These are phyloP conservation scores for Blastobotrys illinoisensis DNA, from an alignment of 1,139 yeast species.

Conservation along the genomic window DNA sequence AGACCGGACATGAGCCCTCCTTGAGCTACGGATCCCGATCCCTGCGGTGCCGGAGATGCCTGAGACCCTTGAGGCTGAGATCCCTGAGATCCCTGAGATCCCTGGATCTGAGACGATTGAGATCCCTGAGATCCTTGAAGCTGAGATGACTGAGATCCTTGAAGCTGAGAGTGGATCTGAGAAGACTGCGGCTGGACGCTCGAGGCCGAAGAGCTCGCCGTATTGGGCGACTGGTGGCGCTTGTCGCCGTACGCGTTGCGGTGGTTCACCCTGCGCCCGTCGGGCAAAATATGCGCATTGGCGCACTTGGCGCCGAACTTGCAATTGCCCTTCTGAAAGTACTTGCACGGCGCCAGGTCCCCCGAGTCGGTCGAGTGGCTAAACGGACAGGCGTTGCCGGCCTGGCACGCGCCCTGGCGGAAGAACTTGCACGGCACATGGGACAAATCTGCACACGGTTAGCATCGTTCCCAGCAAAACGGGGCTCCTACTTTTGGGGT, in stretches of 20 bases:
- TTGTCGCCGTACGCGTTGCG: slow-evolving; percentile 27
- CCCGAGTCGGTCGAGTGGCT: slow-evolving; percentile 68
- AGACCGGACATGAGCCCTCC: background rate
- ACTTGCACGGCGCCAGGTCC: slow-evolving; percentile 80
- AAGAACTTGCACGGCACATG: slow-evolving; percentile 96
- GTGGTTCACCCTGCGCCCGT: slow-evolving; percentile 74
- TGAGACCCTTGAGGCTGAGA: no score
- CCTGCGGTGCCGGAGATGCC: background rate
- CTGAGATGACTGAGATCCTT: no score
- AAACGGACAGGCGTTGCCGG: slow-evolving; percentile 88
- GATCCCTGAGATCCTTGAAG: no score
- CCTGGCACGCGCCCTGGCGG: slow-evolving; percentile 89
- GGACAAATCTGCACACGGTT: slow-evolving; percentile 44
- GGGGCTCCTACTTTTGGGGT: slow-evolving; percentile 4
- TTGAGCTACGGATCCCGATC: background rate
- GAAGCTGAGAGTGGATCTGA: no score
- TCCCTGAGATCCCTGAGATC: no score
- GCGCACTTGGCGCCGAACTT: slow-evolving; percentile 93
- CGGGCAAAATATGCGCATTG: slow-evolving; percentile 82
- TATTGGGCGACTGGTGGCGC: slow-evolving; percentile 1
- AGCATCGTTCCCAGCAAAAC: background rate
- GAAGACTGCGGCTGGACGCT: no score
- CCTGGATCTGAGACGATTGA: no score
- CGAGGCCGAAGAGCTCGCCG: background rate
- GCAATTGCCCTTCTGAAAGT: slow-evolving; percentile 90